Base-by-base conservation (phyloP, 768 basidiomycete species). In the Phlebiopsis flavidoalba region DNA sequence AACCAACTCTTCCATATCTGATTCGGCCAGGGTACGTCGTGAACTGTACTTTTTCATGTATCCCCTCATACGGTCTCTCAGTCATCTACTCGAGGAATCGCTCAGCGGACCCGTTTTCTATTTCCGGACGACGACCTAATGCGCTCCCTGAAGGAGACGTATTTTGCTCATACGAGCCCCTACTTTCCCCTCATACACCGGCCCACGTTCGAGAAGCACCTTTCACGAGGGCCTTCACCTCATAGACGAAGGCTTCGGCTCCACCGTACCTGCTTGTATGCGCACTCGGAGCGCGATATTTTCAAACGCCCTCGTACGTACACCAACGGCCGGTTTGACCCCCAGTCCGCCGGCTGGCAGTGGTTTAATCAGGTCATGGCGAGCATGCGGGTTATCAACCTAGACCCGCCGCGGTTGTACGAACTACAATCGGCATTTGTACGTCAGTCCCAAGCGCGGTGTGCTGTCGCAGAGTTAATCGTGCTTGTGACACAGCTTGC, bases 181-280 rank as follows among this genome's bases (percentile, higher is more conserved):
- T 60, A 68, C 56, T 60, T 74, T 4, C 79, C 75, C 1, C 58
- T 82, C 0, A 64, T 83, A 7, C 80, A 81, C 60, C 69, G 73
- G 2, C 72, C 73, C 5, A 70, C 77, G 2, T 82, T 83, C 64
- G 71, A 77, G 14, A 63, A 66, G n/a, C 69, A 73, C 17, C 67
- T 77, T 40, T 64, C 63, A n/a, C 5, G 69, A 69, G 1, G 72
- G 74, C 0, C 63, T 77, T 24, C 75, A 80, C 64, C 64, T 71
- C 17, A 66, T 64, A 5, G 74, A 81, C 57, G 60, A 64, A 8
- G 65, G 69, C 3, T 89, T 89, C 66, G 78, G 77, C 0, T 73
- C 54, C 1, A 21, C 71, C 2, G 76, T 78, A 5, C 74, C 87
- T 11, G 72, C 88, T 12, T 72, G 85, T 55, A 78, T 89, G 0